Percentiles rank a stretch among this genome's conserved stretches.
Evolutionary conservation across 768 basidiomycete genomes (phyloP).

Genomic region (Termitomyces sp.): DNA sequence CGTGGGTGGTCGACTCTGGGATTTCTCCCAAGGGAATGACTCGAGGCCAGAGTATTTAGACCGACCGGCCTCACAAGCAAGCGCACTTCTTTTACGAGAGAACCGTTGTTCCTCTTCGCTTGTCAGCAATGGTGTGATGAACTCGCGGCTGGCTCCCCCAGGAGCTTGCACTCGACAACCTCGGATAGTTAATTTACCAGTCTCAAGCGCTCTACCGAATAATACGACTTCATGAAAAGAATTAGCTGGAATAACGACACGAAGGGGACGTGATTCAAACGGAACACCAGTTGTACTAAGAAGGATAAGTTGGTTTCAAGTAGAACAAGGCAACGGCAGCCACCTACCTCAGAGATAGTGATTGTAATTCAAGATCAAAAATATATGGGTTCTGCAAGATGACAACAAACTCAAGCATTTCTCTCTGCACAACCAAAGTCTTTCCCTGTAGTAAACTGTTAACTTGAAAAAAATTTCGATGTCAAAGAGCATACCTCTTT

Average conservation of each 20-base stretch:
- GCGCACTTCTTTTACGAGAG: slow-evolving; percentile 52
- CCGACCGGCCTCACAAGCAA: slow-evolving; percentile 64
- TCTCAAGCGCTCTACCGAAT: slow-evolving; percentile 56
- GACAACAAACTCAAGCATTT: slow-evolving; percentile 76
- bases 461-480: not conserved
- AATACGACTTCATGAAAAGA: slow-evolving; percentile 73
- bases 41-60: slow-evolving; percentile 75
- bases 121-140: slow-evolving; percentile 71
- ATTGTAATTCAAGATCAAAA: slow-evolving; percentile 87
- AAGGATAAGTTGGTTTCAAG: not conserved
- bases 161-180: slow-evolving; percentile 79
- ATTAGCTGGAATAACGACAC: slow-evolving; percentile 68
- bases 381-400: slow-evolving; percentile 89
- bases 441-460: slow-evolving; percentile 37
- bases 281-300: slow-evolving; percentile 76
- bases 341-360: slow-evolving; percentile 71
- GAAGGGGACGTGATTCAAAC: slow-evolving; percentile 63
- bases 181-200: slow-evolving; percentile 68
- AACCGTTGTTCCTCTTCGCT: slow-evolving; percentile 66
- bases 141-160: slow-evolving; percentile 68
- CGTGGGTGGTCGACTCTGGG: slow-evolving; percentile 20
- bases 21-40: slow-evolving; percentile 59
- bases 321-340: not conserved
- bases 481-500: slow-evolving; percentile 46
- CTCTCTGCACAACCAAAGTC: slow-evolving; percentile 75